phyloP scores from a whole-genome alignment of 2,329 filamentous ascomycete species.

The Penicillium concentricum region DNA sequence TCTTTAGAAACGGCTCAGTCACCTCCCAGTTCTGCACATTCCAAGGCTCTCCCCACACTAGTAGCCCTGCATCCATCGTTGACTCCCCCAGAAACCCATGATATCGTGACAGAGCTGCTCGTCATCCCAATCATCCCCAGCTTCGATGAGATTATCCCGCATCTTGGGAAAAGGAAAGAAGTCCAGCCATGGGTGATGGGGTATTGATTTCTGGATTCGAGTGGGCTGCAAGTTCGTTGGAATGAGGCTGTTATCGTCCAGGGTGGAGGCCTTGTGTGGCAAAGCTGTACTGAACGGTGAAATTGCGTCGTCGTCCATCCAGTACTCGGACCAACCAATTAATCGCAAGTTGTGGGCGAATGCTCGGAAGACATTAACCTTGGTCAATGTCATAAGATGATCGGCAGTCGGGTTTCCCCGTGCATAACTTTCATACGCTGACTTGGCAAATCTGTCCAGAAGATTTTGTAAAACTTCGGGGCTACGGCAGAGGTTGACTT shows the following conservation, averaged over 20 bases:
- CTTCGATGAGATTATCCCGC: constrained; percentile 42
- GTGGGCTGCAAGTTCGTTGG: constrained; percentile 40
- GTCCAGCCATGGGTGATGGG: constrained; percentile 45
- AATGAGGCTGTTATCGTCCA: constrained; percentile 12
- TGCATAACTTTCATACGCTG: constrained; percentile 27
- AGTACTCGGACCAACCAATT: constrained; percentile 25
- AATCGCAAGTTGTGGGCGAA: constrained; percentile 30
- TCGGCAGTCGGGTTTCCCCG: constrained; percentile 28
- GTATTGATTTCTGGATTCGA: constrained; percentile 33
- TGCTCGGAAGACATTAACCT: constrained; percentile 38
- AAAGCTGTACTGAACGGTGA: constrained; percentile 25
- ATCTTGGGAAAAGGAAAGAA: constrained; percentile 36
- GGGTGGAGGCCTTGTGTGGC: neutral
- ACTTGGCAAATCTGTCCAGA: constrained; percentile 20
- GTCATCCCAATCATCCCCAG: constrained; percentile 34
- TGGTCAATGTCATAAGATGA: constrained; percentile 35
- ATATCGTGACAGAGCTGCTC: constrained; percentile 41
- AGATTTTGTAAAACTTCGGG: neutral
- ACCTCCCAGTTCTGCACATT: constrained; percentile 50
- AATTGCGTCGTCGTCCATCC: constrained; percentile 30
- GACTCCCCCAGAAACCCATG: constrained; percentile 32
- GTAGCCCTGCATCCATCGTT: constrained; percentile 32
- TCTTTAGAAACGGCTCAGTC: constrained; percentile 45
- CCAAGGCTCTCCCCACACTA: constrained; percentile 53
- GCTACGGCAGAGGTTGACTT: neutral